phyloP scores from a whole-genome alignment of 2,329 filamentous ascomycete species.

The Aspergillus felis region DNA sequence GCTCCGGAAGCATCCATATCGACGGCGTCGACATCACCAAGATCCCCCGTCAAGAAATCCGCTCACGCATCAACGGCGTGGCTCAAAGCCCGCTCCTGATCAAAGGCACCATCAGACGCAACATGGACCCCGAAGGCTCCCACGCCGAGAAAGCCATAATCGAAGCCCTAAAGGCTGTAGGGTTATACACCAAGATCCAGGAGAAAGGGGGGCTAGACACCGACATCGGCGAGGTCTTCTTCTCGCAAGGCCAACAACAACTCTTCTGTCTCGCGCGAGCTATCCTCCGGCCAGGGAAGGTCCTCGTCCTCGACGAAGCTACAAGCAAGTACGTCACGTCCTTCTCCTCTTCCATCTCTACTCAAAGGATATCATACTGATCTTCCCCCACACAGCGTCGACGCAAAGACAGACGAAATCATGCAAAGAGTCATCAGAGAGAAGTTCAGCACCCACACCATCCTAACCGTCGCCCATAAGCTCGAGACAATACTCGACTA shows the following conservation, averaged over 20 bases:
- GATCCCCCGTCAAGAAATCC: conserved; percentile 37
- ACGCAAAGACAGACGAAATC: conserved; percentile 53
- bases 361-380: conserved; percentile 7
- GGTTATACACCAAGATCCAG: conserved; percentile 34
- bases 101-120: conserved; percentile 36
- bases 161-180: conserved; percentile 35
- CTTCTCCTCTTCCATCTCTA: conserved; percentile 2
- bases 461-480: conserved; percentile 56
- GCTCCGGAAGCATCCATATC: conserved; percentile 38
- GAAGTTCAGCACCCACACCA: conserved; percentile 54
- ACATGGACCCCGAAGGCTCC: conserved; percentile 36
- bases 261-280: conserved; percentile 61
- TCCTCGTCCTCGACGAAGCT: conserved; percentile 45
- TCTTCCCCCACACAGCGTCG: conserved; percentile 42
- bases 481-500: conserved; percentile 45
- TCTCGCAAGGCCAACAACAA: conserved; percentile 60
- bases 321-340: conserved; percentile 31
- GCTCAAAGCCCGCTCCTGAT: conserved; percentile 45
- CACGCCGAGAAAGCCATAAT: conserved; percentile 32
- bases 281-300: conserved; percentile 46
- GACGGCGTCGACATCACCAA: conserved; percentile 41
- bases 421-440: conserved; percentile 56
- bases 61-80: conserved; percentile 40
- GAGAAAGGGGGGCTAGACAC: conserved; percentile 39
- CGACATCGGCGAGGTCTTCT: conserved; percentile 46